Evolutionary conservation across 23 red algal genomes (phyloP), one percentile per base, ranked within the genome.

Genomic region (Gracilaria gracilis): DNA sequence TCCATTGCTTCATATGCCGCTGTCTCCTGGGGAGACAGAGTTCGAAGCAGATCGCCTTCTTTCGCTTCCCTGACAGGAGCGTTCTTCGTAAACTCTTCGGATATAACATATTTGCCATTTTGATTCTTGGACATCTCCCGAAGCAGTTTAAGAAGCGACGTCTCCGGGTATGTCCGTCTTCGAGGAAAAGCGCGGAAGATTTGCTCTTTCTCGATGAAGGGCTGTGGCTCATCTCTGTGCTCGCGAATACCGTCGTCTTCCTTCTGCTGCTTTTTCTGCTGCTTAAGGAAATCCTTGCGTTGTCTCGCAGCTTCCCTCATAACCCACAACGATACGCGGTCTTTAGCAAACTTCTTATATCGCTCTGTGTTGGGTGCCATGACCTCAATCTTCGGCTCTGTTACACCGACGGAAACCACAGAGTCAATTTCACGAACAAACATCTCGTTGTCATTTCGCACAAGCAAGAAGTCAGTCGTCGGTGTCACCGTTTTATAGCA

Each of bases 1-100:
- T 99, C 97, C 97, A 99, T 99, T 25, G 97, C 67, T 71, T 99
- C 97, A 80, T 95, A 99, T 16, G 97, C 92, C 24, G 87, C 61
- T 23, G 95, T 95, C 61, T 96, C 93, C 37, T 96, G 90, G 16
- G 97, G 97, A 2, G 90, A 96, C 4, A 99, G 48, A 0, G 85
- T 94, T 67, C 95, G 87, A 25, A 99, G 69, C 38, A 95, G 36
- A 34, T 95, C 95, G 6, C 77, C 90, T 69, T 96, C 94, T 75
- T 87, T 73, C 23, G 80, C 66, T 40, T 65, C 79, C 61, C 84
- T 75, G 15, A 48, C 31, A 23, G 80, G 66, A 28, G 91, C 70
- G 23, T 85, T 88, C n/a, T 83, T 90, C 24, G 75, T 77, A 27
- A 91, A 87, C 27, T 98, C 96, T 36, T 77, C 59, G 21, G 85